Conservation (phyloP, 139 green algal genomes). For the Pedinophyceae sp. region DNA sequence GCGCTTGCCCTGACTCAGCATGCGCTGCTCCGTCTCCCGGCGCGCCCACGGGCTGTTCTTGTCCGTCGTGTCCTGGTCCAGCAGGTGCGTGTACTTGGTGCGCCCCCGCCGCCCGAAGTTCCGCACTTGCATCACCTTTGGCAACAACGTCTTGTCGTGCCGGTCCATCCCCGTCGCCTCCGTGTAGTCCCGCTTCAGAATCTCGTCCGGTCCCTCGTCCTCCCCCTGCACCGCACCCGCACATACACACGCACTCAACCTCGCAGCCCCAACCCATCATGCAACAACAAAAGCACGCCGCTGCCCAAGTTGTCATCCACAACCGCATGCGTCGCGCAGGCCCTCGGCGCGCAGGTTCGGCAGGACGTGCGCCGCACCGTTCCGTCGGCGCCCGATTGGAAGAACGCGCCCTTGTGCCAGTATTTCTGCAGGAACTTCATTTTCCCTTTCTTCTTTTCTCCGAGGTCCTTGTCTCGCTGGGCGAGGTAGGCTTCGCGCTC, state of each 20-base stretch:
- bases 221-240: constrained; percentile 1
- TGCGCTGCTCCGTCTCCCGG: not conserved
- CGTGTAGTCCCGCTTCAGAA: constrained; percentile 59
- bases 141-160: constrained; percentile 75
- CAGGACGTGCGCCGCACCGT: constrained; percentile 1
- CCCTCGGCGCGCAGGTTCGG: constrained; percentile 13
- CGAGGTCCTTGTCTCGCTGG: not conserved
- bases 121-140: constrained; percentile 62
- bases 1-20: constrained; percentile 10
- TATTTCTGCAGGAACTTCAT: constrained; percentile 93
- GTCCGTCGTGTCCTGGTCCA: constrained; percentile 68
- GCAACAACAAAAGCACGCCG: too few species aligned
- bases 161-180: constrained; percentile 78
- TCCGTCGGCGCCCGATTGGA: constrained; percentile 31
- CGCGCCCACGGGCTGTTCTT: constrained; percentile 5
- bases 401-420: constrained; percentile 96
- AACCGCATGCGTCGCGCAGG: constrained; percentile 1
- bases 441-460: constrained; percentile 17
- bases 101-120: constrained; percentile 80
- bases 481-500: constrained; percentile 27
- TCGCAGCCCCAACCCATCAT: too few species aligned
- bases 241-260: too few species aligned
- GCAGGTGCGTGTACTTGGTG: constrained; percentile 87
- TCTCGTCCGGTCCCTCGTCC: constrained; percentile 15
- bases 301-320: constrained; percentile 39